Conservation (phyloP, 1,284 basidiomycete genomes). For the Lentinus polychrous region DNA sequence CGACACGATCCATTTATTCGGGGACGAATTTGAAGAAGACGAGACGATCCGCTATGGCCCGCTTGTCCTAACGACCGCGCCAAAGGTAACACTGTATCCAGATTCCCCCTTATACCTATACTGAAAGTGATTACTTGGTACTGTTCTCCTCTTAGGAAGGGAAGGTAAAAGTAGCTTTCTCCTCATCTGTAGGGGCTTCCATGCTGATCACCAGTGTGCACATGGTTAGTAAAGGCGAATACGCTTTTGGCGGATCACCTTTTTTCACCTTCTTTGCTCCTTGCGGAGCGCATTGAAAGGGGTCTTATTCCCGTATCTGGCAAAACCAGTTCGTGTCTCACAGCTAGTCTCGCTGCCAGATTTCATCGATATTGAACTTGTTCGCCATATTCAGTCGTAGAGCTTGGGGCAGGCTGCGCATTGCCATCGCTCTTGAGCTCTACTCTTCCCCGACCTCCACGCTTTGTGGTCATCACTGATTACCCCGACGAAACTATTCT, state of each 20-base stretch:
- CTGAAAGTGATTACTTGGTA: conserved; percentile 3
- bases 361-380: not conserved
- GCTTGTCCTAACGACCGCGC: conserved; percentile 40
- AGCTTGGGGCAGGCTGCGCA: conserved; percentile 61
- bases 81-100: conserved; percentile 43
- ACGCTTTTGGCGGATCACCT: conserved; percentile 66
- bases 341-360: not conserved
- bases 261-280: conserved; percentile 60
- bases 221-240: conserved; percentile 41
- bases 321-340: conserved; percentile 31
- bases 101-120: not conserved
- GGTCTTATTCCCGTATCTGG: conserved; percentile 34
- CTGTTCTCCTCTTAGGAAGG: conserved; percentile 38
- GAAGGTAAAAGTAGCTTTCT: conserved; percentile 33
- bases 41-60: conserved; percentile 40
- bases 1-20: conserved; percentile 24
- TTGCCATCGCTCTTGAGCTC: conserved; percentile 57
- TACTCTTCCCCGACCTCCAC: conserved; percentile 36
- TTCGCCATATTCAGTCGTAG: conserved; percentile 47
- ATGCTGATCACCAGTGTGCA: not conserved
- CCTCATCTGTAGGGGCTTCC: not conserved
- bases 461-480: conserved; percentile 54
- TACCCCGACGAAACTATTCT: conserved; percentile 59
- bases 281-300: conserved; percentile 58
- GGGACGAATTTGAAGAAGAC: conserved; percentile 32